Percentiles rank a stretch among this genome's conserved stretches.
These are phyloP conservation scores for Moricandia moricandioides DNA, from an alignment of 345 rosid genomes.

Conservation along the genomic window DNA sequence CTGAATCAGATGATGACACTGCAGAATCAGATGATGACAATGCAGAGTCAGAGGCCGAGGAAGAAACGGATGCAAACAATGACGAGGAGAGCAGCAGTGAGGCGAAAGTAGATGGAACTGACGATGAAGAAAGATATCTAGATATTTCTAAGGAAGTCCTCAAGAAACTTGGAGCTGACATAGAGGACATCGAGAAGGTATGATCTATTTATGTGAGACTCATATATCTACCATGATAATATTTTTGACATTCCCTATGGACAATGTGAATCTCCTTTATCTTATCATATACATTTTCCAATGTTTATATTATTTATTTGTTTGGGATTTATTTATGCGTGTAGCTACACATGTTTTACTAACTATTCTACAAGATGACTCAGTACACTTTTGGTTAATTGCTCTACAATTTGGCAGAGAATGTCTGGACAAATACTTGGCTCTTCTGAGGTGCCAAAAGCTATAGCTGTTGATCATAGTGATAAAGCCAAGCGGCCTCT, in stretches of 20 bases:
- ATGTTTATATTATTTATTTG: not conserved
- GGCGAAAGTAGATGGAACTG: constrained; percentile 63
- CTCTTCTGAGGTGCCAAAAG: constrained; percentile 48
- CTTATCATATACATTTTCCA: not conserved
- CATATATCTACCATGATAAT: not conserved
- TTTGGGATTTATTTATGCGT: too few relatives aligned
- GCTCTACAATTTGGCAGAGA: constrained; percentile 47
- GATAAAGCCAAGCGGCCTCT: constrained; percentile 54
- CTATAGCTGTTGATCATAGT: constrained; percentile 50
- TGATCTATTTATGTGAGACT: constrained; percentile 18
- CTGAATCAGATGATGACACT: constrained; percentile 65
- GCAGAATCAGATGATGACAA: constrained; percentile 59
- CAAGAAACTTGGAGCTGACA: constrained; percentile 71
- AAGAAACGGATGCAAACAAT: constrained; percentile 69
- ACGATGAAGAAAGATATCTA: constrained; percentile 63
- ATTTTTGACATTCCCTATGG: not conserved
- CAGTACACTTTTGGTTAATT: not conserved
- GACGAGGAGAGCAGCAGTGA: constrained; percentile 59
- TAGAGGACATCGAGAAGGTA: constrained; percentile 85
- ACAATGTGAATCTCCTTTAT: constrained; percentile 6
- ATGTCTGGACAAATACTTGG: constrained; percentile 57
- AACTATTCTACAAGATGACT: too few relatives aligned
- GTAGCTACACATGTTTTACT: not conserved
- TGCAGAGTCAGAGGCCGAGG: constrained; percentile 83
- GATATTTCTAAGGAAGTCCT: constrained; percentile 77